These are phyloP conservation scores for Glutinoglossum americanum DNA, from an alignment of 495 filamentous ascomycete genomes.

Conservation along the genomic window DNA sequence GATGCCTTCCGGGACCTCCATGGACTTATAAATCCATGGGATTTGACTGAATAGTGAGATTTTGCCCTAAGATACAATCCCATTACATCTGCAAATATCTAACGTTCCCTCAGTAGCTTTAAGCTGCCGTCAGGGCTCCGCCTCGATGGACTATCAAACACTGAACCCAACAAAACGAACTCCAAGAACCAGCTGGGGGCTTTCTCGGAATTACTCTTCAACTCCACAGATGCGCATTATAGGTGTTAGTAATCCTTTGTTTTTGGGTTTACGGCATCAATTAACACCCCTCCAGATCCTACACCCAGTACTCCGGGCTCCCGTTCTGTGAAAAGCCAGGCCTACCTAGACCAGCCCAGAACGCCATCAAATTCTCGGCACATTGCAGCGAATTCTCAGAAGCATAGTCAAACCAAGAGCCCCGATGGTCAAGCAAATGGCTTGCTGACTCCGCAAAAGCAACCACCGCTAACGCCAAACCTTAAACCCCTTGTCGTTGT, in stretches of 20 bases:
- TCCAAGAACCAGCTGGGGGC: conserved; percentile 21
- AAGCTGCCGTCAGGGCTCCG: conserved; percentile 21
- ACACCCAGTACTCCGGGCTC: neutral
- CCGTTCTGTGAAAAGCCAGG: neutral
- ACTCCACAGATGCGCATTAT: conserved; percentile 31
- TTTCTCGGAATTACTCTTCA: conserved; percentile 36
- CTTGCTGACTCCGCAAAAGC: neutral
- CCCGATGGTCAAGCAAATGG: neutral
- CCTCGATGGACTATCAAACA: conserved; percentile 1
- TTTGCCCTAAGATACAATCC: neutral
- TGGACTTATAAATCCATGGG: conserved; percentile 41
- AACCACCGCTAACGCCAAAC: neutral
- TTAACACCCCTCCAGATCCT: neutral
- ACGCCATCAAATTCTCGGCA: neutral
- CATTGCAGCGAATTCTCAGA: neutral
- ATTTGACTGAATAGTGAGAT: conserved; percentile 52
- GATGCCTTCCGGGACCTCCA: conserved; percentile 38
- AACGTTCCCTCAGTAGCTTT: conserved; percentile 36
- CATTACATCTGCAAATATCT: neutral
- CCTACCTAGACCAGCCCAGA: neutral
- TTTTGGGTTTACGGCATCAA: neutral
- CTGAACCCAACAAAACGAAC: conserved; percentile 14
- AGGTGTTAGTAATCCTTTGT: conserved; percentile 23
- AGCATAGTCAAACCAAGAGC: neutral
- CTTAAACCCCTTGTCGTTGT: conserved; percentile 4